These are phyloP conservation scores for Chloris gayana DNA, from an alignment of 176 grass and related monocot species.

Conservation along the genomic window DNA sequence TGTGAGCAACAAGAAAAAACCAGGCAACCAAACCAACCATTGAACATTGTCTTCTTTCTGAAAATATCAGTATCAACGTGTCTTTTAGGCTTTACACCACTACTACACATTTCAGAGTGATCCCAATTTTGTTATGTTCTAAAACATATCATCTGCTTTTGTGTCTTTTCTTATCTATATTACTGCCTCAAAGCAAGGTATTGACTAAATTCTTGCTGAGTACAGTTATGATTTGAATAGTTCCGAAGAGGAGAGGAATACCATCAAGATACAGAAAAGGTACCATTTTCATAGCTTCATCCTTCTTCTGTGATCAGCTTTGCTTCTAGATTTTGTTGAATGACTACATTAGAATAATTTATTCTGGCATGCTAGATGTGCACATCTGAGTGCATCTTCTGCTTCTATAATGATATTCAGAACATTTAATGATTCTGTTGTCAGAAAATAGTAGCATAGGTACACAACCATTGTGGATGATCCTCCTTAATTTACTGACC, in stretches of 20 bases:
- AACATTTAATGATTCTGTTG: constrained; percentile 1
- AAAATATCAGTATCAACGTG: background rate
- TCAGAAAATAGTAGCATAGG: background rate
- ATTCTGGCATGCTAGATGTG: constrained; percentile 25
- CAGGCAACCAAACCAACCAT: background rate
- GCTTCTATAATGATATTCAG: constrained; percentile 2
- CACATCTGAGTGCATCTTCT: constrained; percentile 7
- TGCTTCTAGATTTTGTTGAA: constrained; percentile 29
- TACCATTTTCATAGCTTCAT: constrained; percentile 28
- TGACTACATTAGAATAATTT: background rate
- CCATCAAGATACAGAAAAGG: constrained; percentile 73
- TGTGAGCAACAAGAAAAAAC: background rate
- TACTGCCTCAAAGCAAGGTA: background rate
- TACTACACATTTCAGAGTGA: background rate
- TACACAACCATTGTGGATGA: background rate
- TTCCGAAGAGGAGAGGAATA: constrained; percentile 72
- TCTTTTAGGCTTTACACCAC: background rate
- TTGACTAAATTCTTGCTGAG: constrained; percentile 36
- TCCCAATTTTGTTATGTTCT: background rate
- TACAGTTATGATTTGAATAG: constrained; percentile 88
- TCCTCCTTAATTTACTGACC: constrained; percentile 3
- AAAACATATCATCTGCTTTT: background rate
- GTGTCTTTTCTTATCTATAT: constrained; percentile 16
- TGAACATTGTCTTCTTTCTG: background rate
- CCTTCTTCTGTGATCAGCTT: background rate